Base-by-base conservation (phyloP, 495 filamentous ascomycete genomes). In the Trichoderma erinaceum region DNA sequence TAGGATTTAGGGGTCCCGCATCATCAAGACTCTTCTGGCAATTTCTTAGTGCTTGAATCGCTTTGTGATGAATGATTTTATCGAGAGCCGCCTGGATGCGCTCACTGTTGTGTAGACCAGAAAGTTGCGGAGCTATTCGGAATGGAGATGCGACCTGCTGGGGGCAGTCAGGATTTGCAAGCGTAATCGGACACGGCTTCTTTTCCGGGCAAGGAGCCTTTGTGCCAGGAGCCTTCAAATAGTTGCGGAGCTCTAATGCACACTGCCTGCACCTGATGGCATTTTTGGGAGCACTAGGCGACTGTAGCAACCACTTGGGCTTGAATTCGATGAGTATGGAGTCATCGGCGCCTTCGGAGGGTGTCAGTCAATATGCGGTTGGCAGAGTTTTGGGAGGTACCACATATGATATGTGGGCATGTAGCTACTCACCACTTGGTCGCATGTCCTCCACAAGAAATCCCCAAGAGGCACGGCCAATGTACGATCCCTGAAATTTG, bases 301-400 rank as follows among this genome's bases (percentile, higher is more conserved):
- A 95, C 70, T 94, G 93, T 7, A 83, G 74, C 1, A 97, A 85
- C 95, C 95, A 99, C 76, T 99, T 99, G 7, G 94, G 92, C 73
- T 99, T 99, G 71, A 98, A 87, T 75, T 99, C 91, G 27, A 92
- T 78, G 0, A 87, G 72, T 0, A 81, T 68, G 64, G 15, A 72
- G n/a, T 7, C 46, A 52, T 23, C 63, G 41, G 15, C 63, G 23
- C 56, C 56, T 61, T 29, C 27, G n/a, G 63, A 21, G 61, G 2
- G 15, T 41, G 35, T 64, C 38, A 64, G 35, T 64, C 29, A 38
- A 18, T 15, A 64, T 15, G 21, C 10, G 7, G 52, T n/a, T 13
- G 32, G 29, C 63, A 67, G 12, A 18, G 13, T 29, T 8, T 25
- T 15, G 16, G 29, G 38, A 25, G 65, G 44, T 3, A 16, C 48